Evolutionary conservation across 192 early-diverging fungal species (phyloP), one percentile per base, ranked within the genome.

Genomic region (Linnemannia elongata): DNA sequence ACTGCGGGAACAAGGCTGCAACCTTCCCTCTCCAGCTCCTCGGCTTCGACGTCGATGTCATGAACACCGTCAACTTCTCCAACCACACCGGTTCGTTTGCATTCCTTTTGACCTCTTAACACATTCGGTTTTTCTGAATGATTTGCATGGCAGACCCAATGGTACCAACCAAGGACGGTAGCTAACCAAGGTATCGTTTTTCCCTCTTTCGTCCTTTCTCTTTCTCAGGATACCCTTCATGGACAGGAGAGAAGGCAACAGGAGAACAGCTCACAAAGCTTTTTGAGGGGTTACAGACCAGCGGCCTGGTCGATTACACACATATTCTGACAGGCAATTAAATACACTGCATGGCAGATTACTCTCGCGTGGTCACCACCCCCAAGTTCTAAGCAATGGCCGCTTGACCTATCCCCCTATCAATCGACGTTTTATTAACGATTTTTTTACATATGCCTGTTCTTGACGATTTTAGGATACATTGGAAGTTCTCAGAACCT

Each of bases 41-140:
- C 0, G 97, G 96, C 24, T 97, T 93, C 87, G 96, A 99, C 76
- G 98, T 99, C 22, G 97, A 98, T 82, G 95, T 96, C 4, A 89
- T 98, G 68, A 97, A 97, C 91, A 96, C 97, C 1, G 97, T 99
- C 35, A 96, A 96, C 84, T 95, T 99, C 82, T 97, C 96, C 72
- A 99, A 99, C 88, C 98, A 99, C 89, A 96, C 95, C 12, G 96
- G 93, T 93, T 60, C 82, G 76, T 81, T 35, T 35, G 52, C 6
- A 24, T 54, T 18, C 57, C 39, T 8, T 18, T 39, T 44, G 17
- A 4, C 12, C 45, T 44, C 6, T 42, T 39, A 41, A 22, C 66
- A 69, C 33, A 35, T 18, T 22, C 18, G 17, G 3, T 52, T 52
- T 52, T 52, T 22, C 18, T 52, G n/a, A 49, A 44, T 73, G 39